phyloP scores from a whole-genome alignment of 495 filamentous ascomycete species.

The Hypoxylon fuscum region DNA sequence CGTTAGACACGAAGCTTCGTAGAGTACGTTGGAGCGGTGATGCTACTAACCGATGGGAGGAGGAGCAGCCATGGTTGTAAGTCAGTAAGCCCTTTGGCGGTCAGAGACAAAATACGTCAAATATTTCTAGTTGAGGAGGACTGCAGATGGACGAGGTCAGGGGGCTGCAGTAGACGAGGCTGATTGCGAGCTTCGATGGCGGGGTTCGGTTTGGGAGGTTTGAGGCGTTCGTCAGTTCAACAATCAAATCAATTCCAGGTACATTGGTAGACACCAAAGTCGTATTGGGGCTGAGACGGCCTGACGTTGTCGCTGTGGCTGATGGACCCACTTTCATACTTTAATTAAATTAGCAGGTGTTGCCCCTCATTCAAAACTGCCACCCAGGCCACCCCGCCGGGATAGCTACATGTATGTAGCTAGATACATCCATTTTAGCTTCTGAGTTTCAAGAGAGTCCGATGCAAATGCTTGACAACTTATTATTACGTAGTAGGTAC shows the following conservation, averaged over 20 bases:
- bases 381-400: conserved; percentile 13
- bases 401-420: not conserved
- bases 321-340: not conserved
- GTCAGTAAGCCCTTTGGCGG: conserved; percentile 4
- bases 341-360: too few relatives aligned
- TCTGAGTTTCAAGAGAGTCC: too few relatives aligned
- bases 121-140: too few relatives aligned
- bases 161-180: conserved; percentile 13
- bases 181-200: conserved; percentile 22
- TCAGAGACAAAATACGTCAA: not conserved
- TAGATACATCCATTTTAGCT: not conserved
- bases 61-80: conserved; percentile 42
- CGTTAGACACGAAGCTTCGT: conserved; percentile 15
- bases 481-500: too few relatives aligned
- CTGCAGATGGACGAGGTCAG: conserved; percentile 12
- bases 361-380: conserved; percentile 43
- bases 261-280: not conserved
- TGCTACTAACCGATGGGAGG: conserved; percentile 43
- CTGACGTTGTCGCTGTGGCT: conserved; percentile 9
- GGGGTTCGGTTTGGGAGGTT: conserved; percentile 25
- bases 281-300: conserved; percentile 8
- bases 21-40: not conserved
- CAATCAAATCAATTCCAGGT: conserved; percentile 6
- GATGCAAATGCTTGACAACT: too few relatives aligned
- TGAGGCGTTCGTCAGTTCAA: conserved; percentile 35